Base-by-base conservation (phyloP, 75 land plant species). In the Adiantum capillusveneris region DNA sequence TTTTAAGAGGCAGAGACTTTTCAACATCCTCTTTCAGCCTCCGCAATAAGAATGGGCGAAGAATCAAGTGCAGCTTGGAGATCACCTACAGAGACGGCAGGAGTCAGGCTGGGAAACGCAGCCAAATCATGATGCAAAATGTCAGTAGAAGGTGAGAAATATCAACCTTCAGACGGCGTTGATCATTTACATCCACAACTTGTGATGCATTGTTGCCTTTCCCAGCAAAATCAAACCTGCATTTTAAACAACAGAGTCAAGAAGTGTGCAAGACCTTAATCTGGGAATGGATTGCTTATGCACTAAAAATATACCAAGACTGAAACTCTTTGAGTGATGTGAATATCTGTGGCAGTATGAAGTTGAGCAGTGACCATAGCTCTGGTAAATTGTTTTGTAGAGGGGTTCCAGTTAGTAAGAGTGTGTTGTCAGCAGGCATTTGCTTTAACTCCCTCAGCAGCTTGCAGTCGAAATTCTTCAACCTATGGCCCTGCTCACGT, bases 301-400 rank as follows among this genome's bases (percentile, higher is more conserved):
- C 3, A 34, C 37, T n/a, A 34, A 9, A 34, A 28, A 1, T 31
- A 22, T 65, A 72, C 75, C 75, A 72, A 19, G 98, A 85, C 59
- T 93, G 81, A 70, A 93, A 93, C 61, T 93, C 98, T 52, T 69
- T 67, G 46, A 75, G 81, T n/a, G 94, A 88, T 57, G 90, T 78
- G 41, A 93, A 93, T 30, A 93, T 79, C 58, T 93, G 84, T 53
- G 98, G 98, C 53, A 93, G 70, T 57, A 93, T 93, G 53, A 93
- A 93, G 56, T 93, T 88, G 53, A 93, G 65, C 64, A 93, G 54
- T 25, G 98, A 85, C 98, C 98, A 93, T 17, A 93, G 83, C 64
- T 93, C 98, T 36, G 90, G 84, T 76, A 93, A 69, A 57, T 89
- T 93, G 53, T 93, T 93, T 55, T 93, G 98, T 50, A 93, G 60